Evolutionary conservation across 1,284 basidiomycete species (phyloP).

Genomic region (Inonotus obliquus): DNA sequence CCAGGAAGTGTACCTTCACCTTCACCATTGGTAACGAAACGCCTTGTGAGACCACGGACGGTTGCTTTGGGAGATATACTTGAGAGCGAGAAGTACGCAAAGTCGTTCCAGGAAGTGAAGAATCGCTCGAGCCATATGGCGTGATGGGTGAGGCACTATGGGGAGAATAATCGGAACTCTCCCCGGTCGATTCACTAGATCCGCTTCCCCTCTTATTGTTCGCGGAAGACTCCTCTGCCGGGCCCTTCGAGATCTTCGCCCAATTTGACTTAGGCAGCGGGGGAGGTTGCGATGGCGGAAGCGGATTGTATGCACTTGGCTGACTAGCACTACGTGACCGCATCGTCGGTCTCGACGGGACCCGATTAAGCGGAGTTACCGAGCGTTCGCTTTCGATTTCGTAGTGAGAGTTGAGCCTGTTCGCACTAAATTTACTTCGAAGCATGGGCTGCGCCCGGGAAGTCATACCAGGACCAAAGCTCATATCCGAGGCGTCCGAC

Average conservation of each 20-base stretch:
- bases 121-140: conserved; percentile 81
- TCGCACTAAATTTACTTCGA: conserved; percentile 69
- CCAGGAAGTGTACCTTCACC: conserved; percentile 84
- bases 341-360: conserved; percentile 32
- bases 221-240: conserved; percentile 42
- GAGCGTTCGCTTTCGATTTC: conserved; percentile 32
- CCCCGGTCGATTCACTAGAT: conserved; percentile 72
- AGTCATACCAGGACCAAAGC: conserved; percentile 40
- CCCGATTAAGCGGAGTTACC: conserved; percentile 18
- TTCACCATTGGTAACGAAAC: conserved; percentile 51
- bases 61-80: conserved; percentile 32
- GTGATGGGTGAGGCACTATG: conserved; percentile 79
- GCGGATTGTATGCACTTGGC: conserved; percentile 55
- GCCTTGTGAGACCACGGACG: conserved; percentile 27
- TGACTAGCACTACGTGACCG: conserved; percentile 74
- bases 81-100: conserved; percentile 52
- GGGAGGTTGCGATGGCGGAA: conserved; percentile 48
- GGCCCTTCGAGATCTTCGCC: conserved; percentile 44
- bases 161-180: conserved; percentile 76
- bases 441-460: conserved; percentile 44
- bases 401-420: conserved; percentile 50
- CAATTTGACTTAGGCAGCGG: conserved; percentile 54
- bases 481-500: conserved; percentile 48
- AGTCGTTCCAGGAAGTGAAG: conserved; percentile 53
- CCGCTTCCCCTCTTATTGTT: conserved; percentile 66